Percentiles rank a stretch among this genome's conserved stretches.
phyloP scores from a whole-genome alignment of 225 moss, liverwort and hornwort species.

The Pseudisothecium myosuroides region DNA sequence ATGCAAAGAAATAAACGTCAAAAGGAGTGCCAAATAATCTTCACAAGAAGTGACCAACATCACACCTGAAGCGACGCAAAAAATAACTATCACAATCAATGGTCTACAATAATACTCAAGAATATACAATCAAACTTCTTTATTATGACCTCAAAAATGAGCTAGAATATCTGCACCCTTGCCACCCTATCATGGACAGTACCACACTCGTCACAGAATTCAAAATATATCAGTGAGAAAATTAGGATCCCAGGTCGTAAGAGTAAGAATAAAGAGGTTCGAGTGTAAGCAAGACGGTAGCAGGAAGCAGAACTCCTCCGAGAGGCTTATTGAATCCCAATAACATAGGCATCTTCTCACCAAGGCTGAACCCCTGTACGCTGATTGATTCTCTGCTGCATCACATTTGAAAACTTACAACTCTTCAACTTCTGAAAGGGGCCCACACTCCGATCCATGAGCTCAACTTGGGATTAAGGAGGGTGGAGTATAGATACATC shows the following conservation, averaged over 20 bases:
- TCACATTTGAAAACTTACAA: background rate
- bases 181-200: background rate
- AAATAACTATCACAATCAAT: background rate
- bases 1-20: background rate
- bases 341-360: background rate
- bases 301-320: background rate
- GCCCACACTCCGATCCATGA: background rate
- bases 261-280: background rate
- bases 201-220: background rate
- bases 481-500: background rate
- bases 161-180: background rate
- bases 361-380: background rate
- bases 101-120: background rate
- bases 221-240: background rate
- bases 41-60: background rate
- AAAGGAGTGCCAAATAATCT: background rate
- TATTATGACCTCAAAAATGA: background rate
- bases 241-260: background rate
- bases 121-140: background rate
- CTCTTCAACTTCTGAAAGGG: background rate
- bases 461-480: background rate
- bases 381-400: background rate
- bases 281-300: background rate
- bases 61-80: background rate
- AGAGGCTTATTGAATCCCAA: background rate